These are phyloP conservation scores for Aspergillus sergii DNA, from an alignment of 2,329 filamentous ascomycete genomes.

Conservation along the genomic window DNA sequence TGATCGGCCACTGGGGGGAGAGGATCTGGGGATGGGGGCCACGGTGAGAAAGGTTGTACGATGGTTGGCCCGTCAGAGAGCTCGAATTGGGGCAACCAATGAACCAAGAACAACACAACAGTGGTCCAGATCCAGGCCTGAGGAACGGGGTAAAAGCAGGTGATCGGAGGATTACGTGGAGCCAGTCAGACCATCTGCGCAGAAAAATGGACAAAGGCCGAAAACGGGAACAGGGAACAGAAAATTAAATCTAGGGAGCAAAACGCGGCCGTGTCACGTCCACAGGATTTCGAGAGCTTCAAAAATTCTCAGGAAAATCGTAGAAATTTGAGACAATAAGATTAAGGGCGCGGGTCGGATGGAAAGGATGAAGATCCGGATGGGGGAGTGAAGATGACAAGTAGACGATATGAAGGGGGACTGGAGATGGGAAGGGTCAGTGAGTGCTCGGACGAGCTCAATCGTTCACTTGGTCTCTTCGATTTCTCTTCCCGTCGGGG, in stretches of 20 bases:
- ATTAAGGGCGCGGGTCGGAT: not conserved
- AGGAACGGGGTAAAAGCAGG: not conserved
- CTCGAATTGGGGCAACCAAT: not conserved
- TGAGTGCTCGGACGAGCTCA: not conserved
- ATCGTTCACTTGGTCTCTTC: constrained; percentile 4
- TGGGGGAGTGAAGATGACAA: constrained; percentile 5
- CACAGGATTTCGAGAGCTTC: not conserved
- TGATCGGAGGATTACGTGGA: constrained; percentile 17
- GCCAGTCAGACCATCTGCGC: constrained; percentile 26
- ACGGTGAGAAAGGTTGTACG: constrained; percentile 31
- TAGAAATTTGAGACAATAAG: not conserved
- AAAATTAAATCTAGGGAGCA: constrained; percentile 3
- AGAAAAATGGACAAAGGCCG: constrained; percentile 13
- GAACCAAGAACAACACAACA: constrained; percentile 6
- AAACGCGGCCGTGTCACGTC: constrained; percentile 11
- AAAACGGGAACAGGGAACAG: constrained; percentile 17
- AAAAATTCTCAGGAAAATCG: constrained; percentile 4
- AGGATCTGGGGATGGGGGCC: constrained; percentile 38
- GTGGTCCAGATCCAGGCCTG: constrained; percentile 7
- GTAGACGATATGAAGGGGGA: constrained; percentile 1
- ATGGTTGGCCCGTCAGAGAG: constrained; percentile 11
- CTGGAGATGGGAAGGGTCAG: not conserved
- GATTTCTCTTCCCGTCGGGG: too few species aligned
- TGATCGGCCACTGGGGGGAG: constrained; percentile 39
- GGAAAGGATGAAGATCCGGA: not conserved